A percentile compares a stretch with the other conserved stretches of the same genome.
These are phyloP conservation scores for Plantago major DNA, from an alignment of 257 asterid genomes.

Conservation along the genomic window DNA sequence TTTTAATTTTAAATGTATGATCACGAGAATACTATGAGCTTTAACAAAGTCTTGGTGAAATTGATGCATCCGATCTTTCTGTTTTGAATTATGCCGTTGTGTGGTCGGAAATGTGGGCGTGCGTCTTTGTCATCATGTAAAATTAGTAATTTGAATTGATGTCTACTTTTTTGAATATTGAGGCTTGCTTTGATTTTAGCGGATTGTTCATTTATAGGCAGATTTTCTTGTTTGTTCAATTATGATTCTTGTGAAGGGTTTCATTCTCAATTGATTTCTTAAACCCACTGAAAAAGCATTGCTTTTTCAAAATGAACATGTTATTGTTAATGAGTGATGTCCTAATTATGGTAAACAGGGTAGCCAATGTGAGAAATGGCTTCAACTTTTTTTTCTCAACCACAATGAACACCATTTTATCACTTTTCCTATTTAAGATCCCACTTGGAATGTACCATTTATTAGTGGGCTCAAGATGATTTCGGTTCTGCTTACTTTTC, in stretches of 20 bases:
- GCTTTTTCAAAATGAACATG: too few species aligned
- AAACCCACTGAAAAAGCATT: too few species aligned
- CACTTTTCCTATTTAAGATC: too few species aligned
- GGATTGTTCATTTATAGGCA: not conserved
- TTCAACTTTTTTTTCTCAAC: too few species aligned
- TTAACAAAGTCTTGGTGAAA: not conserved
- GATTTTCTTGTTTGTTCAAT: not conserved
- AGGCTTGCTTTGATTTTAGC: not conserved
- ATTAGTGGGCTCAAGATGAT: too few species aligned
- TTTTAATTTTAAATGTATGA: not conserved
- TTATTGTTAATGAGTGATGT: too few species aligned
- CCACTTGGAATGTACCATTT: too few species aligned
- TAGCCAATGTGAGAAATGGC: too few species aligned
- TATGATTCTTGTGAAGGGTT: not conserved
- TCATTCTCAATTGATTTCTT: not conserved
- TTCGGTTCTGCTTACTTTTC: too few species aligned
- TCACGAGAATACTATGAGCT: not conserved
- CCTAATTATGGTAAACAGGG: too few species aligned
- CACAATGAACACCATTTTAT: too few species aligned
- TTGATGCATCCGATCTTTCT: not conserved
- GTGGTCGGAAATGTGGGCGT: constrained; percentile 6
- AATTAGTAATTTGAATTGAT: constrained; percentile 5
- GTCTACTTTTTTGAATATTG: not conserved
- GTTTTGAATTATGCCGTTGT: not conserved
- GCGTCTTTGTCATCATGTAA: not conserved